Evolutionary conservation across 2,329 filamentous ascomycete genomes (phyloP).

Genomic region (Fusarium goolgardi): DNA sequence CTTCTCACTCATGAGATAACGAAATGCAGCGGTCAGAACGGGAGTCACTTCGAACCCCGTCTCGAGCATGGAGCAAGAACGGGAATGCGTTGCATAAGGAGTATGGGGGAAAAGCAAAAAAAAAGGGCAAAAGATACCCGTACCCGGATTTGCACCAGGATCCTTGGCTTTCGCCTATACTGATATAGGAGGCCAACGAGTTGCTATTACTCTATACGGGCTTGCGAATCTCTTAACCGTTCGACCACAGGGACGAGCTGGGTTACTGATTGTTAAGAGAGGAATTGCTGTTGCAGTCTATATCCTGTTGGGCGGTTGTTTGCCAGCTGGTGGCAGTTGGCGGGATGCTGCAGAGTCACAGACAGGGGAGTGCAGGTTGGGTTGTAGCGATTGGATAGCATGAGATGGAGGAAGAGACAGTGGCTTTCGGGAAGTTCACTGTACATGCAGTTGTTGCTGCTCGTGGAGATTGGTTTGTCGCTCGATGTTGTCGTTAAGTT

Average conservation of each 20-base stretch:
- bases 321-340: constrained; percentile 30
- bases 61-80: background rate
- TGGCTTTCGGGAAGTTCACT: background rate
- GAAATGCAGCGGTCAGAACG: background rate
- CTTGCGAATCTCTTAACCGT: constrained; percentile 36
- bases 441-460: background rate
- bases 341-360: constrained; percentile 27
- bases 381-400: background rate
- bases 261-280: constrained; percentile 27
- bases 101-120: background rate
- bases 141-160: constrained; percentile 54
- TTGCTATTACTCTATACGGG: constrained; percentile 54
- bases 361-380: constrained; percentile 26
- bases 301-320: constrained; percentile 24
- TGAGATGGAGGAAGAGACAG: background rate
- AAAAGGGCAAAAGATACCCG: constrained; percentile 41
- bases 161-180: constrained; percentile 51
- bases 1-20: background rate
- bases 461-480: background rate
- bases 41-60: constrained; percentile 5
- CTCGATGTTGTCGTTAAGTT: background rate
- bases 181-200: constrained; percentile 53
- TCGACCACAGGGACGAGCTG: constrained; percentile 33
- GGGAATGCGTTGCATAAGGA: too few species aligned
- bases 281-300: constrained; percentile 18